phyloP scores from a whole-genome alignment of 768 basidiomycete species.

The Dacryopinax spathularia region DNA sequence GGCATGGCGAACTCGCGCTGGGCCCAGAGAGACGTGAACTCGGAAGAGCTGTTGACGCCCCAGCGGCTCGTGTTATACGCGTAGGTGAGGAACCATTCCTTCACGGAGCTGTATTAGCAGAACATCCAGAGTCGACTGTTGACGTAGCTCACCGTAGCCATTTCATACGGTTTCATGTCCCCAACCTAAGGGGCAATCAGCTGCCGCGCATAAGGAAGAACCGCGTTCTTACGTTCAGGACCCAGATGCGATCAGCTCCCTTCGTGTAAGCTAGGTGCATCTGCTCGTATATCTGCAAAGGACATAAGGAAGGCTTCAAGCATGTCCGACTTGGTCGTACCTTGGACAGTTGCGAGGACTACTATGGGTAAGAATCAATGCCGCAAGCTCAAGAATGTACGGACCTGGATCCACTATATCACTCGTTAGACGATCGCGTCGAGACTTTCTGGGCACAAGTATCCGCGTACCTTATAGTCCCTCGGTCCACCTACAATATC shows the following conservation, averaged over 20 bases:
- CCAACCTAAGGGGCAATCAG: constrained; percentile 28
- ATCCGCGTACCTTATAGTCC: constrained; percentile 39
- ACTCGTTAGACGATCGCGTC: no score
- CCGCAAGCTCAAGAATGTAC: no score
- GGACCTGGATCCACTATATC: no score
- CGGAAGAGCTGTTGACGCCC: constrained; percentile 38
- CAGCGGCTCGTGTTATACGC: constrained; percentile 48
- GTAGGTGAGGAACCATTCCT: constrained; percentile 49
- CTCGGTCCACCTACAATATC: constrained; percentile 45
- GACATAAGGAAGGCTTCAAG: no score
- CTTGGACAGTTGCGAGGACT: not conserved
- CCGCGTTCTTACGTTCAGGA: constrained; percentile 36
- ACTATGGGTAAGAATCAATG: no score
- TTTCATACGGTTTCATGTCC: constrained; percentile 60
- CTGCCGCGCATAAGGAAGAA: not conserved
- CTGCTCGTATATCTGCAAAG: constrained; percentile 53
- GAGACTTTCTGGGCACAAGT: not conserved
- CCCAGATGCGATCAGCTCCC: constrained; percentile 47
- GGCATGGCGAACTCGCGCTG: constrained; percentile 44
- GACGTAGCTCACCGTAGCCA: not conserved
- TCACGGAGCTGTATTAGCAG: not conserved
- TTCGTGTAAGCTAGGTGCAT: constrained; percentile 50
- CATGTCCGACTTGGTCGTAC: no score
- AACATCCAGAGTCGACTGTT: not conserved
- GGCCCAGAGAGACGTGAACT: constrained; percentile 45